These are phyloP conservation scores for Cystobasidium pallidum DNA, from an alignment of 1,284 basidiomycete species.

Conservation along the genomic window DNA sequence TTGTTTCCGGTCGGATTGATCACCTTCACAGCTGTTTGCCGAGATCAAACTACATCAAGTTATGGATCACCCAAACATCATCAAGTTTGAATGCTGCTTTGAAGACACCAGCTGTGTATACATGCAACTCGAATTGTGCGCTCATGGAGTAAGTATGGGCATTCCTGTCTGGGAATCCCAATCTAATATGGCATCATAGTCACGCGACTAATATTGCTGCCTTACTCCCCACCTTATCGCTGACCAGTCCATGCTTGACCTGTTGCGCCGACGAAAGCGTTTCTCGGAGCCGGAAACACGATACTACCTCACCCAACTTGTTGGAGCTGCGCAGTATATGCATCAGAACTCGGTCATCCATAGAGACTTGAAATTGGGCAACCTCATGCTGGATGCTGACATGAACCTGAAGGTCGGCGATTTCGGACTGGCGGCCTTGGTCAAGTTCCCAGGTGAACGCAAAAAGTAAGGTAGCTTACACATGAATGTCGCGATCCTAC, in stretches of 20 bases:
- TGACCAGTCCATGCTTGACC: slow-evolving; percentile 72
- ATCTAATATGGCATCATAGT: not conserved
- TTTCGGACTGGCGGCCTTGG: slow-evolving; percentile 94
- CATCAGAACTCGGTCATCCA: slow-evolving; percentile 90
- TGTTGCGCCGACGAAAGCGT: slow-evolving; percentile 82
- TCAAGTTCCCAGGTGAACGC: slow-evolving; percentile 92
- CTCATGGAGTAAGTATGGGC: slow-evolving; percentile 65
- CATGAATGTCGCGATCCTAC: no score
- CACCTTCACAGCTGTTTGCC: slow-evolving; percentile 75
- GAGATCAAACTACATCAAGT: slow-evolving; percentile 98
- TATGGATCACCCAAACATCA: slow-evolving; percentile 89
- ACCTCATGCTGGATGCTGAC: slow-evolving; percentile 85
- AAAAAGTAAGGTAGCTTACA: slow-evolving; percentile 69
- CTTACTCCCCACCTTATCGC: not conserved
- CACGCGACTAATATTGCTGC: slow-evolving; percentile 32
- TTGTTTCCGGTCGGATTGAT: not conserved
- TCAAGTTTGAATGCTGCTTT: slow-evolving; percentile 89
- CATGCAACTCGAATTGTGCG: slow-evolving; percentile 92
- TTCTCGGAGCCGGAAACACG: slow-evolving; percentile 92
- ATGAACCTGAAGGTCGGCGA: slow-evolving; percentile 98
- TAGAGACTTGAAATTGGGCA: slow-evolving; percentile 92
- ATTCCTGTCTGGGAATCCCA: slow-evolving; percentile 51
- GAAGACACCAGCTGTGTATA: slow-evolving; percentile 96
- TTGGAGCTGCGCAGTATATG: slow-evolving; percentile 96
- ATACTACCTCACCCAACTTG: slow-evolving; percentile 89